These are phyloP conservation scores for Solanum hybrid DNA, from an alignment of 305 asterid genomes.

Conservation along the genomic window DNA sequence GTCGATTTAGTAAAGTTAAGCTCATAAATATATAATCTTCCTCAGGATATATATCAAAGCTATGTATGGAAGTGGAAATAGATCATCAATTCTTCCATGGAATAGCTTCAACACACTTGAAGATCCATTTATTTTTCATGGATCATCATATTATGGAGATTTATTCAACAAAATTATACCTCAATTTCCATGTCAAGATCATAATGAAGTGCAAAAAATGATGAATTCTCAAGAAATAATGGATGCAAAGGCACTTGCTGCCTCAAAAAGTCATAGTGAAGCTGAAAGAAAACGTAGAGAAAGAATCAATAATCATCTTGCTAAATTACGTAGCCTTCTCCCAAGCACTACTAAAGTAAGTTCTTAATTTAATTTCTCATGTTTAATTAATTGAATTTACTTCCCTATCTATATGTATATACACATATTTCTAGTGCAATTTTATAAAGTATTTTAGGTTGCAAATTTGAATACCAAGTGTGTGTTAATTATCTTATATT, in stretches of 20 bases:
- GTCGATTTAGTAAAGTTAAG: background rate
- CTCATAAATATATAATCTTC: background rate
- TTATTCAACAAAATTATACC: constrained; percentile 40
- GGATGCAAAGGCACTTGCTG: constrained; percentile 72
- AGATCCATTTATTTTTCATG: constrained; percentile 45
- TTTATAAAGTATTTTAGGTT: background rate
- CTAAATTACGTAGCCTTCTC: constrained; percentile 55
- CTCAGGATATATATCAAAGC: background rate
- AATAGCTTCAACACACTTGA: constrained; percentile 37
- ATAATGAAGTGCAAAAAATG: constrained; percentile 54
- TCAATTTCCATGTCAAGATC: constrained; percentile 27
- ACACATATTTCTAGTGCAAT: background rate
- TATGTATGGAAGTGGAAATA: constrained; percentile 10
- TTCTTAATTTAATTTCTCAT: background rate
- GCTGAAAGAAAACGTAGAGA: constrained; percentile 68
- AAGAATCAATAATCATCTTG: constrained; percentile 62
- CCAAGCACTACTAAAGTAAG: constrained; percentile 63
- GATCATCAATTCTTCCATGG: constrained; percentile 26
- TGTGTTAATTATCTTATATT: background rate
- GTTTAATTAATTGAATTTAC: background rate
- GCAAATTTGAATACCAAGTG: background rate
- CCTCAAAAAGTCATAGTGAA: constrained; percentile 66
- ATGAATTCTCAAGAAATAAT: constrained; percentile 60
- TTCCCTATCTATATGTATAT: background rate
- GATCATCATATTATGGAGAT: constrained; percentile 45